Base-by-base conservation (phyloP, 1,284 basidiomycete genomes). In the Ceratobasidium sp. region DNA sequence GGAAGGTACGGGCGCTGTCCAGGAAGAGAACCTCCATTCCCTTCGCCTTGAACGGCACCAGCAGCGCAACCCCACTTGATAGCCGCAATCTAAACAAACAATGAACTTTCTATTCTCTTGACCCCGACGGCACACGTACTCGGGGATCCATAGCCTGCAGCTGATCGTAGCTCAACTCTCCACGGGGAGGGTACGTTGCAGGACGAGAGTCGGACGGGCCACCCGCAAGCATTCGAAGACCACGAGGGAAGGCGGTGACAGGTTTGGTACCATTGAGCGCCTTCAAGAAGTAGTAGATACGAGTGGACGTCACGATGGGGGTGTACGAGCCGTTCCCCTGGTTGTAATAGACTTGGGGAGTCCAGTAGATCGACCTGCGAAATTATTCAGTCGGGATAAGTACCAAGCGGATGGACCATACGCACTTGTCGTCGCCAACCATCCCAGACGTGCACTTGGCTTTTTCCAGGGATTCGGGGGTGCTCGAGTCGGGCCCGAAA, bases 251-350 rank as follows among this genome's bases (percentile, higher is more conserved):
- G 4, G 67, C 18, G 21, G 28, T 44, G 21, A 67, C 64, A 4
- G 64, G 64, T 8, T 6, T 67, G 28, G 67, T 58, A 44, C 67
- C 67, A 21, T 70, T 70, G 8, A 43, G 41, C 1, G 54, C 41
- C 30, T 70, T 70, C 23, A 59, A 35, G 44, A 70, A 70, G 67
- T 70, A 70, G 38, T 70, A 70, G 55, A 70, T 70, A 14, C 67
- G 54, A 16, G 67, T 59, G 0, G 41, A 23, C 44, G 18, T 38
- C 7, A 44, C 18, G 23, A 70, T 59, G 9, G 38, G 9, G 11
- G 55, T 32, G 23, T 47, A 58, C 9, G 6, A 32, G 1, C 55
- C 55, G 32, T 70, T 70, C 18, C 41, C 55, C 18, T 49, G 41
- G 14, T 57, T 44, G 44, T 70, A 70, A 43, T 49, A 49, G 21